Evolutionary conservation across 225 moss, liverwort and hornwort species (phyloP).

Genomic region (Pseudoscleropodium purum): DNA sequence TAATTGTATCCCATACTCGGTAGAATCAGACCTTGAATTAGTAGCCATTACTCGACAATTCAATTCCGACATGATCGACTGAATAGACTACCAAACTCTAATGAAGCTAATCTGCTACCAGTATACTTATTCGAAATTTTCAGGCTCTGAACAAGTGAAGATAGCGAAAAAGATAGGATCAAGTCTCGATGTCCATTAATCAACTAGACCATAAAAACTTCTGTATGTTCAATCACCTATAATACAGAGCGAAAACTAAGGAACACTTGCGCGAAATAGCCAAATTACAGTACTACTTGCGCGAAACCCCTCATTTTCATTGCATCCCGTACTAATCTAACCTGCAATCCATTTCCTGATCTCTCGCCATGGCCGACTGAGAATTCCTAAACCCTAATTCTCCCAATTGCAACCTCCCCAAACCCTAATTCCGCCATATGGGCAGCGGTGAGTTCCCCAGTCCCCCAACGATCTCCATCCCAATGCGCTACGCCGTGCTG

Average conservation of each 20-base stretch:
- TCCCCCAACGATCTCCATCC: conserved; percentile 14
- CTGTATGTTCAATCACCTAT: neutral
- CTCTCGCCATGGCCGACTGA: neutral
- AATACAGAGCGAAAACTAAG: neutral
- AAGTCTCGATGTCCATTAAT: neutral
- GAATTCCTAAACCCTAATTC: neutral
- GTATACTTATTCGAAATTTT: neutral
- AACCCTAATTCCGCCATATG: neutral
- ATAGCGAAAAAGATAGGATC: neutral
- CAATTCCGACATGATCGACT: neutral
- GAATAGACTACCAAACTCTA: neutral
- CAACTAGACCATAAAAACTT: neutral
- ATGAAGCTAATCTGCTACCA: neutral
- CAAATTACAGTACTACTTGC: neutral
- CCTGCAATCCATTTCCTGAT: neutral
- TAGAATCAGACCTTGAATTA: neutral
- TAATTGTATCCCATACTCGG: neutral
- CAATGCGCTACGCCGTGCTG: conserved; percentile 38
- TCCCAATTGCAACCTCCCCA: too few relatives aligned
- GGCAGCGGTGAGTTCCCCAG: conserved; percentile 1
- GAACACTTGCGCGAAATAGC: neutral
- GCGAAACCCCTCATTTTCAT: neutral
- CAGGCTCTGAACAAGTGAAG: neutral
- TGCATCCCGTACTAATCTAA: neutral
- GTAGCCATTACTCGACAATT: neutral